Evolutionary conservation across 1,284 basidiomycete genomes (phyloP).

Genomic region (Fomitopsis betulina): DNA sequence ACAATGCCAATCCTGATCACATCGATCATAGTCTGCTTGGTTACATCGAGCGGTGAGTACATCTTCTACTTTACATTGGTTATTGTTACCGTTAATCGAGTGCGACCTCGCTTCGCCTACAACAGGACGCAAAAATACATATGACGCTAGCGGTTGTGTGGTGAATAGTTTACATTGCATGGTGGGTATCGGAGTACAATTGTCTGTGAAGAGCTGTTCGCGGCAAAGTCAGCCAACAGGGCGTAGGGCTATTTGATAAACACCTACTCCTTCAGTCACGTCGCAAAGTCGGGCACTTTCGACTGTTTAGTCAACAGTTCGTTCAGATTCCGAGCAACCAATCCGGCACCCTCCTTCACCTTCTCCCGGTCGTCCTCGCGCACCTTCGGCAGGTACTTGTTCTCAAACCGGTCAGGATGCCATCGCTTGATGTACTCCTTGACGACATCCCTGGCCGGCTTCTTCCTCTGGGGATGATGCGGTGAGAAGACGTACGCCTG

Average conservation of each 20-base stretch:
- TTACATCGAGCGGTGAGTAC: neutral
- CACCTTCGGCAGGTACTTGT: slow-evolving; percentile 40
- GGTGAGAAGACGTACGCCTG: slow-evolving; percentile 56
- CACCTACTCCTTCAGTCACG: slow-evolving; percentile 20
- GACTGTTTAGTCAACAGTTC: slow-evolving; percentile 35
- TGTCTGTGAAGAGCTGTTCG: slow-evolving; percentile 10
- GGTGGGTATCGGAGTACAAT: slow-evolving; percentile 22
- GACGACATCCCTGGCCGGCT: slow-evolving; percentile 52
- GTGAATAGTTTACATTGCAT: slow-evolving; percentile 23
- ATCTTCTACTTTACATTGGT: neutral
- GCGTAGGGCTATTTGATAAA: neutral
- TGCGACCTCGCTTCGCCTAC: neutral
- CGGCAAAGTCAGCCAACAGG: slow-evolving; percentile 8
- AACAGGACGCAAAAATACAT: slow-evolving; percentile 9
- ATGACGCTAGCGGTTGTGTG: slow-evolving; percentile 12
- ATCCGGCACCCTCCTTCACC: slow-evolving; percentile 36
- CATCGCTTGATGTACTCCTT: slow-evolving; percentile 52
- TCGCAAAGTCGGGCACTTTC: slow-evolving; percentile 16
- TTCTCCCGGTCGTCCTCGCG: slow-evolving; percentile 36
- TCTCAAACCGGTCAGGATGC: slow-evolving; percentile 41
- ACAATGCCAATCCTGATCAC: neutral
- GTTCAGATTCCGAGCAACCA: slow-evolving; percentile 50
- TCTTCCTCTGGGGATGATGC: slow-evolving; percentile 42
- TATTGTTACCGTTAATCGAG: neutral
- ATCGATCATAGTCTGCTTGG: neutral